Evolutionary conservation across 208 protist genomes (phyloP).

Genomic region (Crithidia thermophila): DNA sequence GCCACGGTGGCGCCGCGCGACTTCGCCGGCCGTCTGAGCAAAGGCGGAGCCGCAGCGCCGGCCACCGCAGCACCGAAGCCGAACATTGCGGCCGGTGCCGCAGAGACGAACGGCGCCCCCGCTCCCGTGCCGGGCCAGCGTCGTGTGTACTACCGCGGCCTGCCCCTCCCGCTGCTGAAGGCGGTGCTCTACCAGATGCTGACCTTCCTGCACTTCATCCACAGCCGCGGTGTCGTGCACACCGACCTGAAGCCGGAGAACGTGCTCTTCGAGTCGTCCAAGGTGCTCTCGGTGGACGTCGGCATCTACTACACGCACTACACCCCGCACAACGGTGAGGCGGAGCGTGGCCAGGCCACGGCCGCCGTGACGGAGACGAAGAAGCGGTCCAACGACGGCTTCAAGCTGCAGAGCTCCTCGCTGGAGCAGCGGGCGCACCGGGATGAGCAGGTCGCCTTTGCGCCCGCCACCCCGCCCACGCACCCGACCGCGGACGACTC

Average conservation of each 20-base stretch:
- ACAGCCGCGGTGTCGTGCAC: constrained; percentile 70
- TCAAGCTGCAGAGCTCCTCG: constrained; percentile 40
- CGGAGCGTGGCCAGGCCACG: neutral
- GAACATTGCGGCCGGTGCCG: constrained; percentile 2
- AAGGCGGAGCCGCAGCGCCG: neutral
- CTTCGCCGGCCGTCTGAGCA: constrained; percentile 13
- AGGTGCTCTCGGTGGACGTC: constrained; percentile 40
- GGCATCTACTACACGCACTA: constrained; percentile 41
- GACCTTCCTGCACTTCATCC: constrained; percentile 69
- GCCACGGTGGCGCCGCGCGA: neutral
- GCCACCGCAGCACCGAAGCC: constrained; percentile 2
- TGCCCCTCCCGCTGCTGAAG: constrained; percentile 61
- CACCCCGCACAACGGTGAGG: constrained; percentile 4
- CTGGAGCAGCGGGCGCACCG: constrained; percentile 37
- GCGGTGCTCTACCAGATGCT: constrained; percentile 75
- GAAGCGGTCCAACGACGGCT: constrained; percentile 31
- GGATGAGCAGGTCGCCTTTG: constrained; percentile 27
- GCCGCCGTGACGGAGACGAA: constrained; percentile 18
- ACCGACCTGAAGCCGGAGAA: constrained; percentile 90
- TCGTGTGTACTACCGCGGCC: constrained; percentile 52
- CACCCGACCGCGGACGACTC: neutral
- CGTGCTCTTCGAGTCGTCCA: constrained; percentile 74
- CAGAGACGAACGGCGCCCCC: neutral
- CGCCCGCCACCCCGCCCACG: neutral
- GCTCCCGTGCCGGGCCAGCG: constrained; percentile 2